These are phyloP conservation scores for Curvularia hawaiiensis DNA, from an alignment of 2,329 filamentous ascomycete species.

Conservation along the genomic window DNA sequence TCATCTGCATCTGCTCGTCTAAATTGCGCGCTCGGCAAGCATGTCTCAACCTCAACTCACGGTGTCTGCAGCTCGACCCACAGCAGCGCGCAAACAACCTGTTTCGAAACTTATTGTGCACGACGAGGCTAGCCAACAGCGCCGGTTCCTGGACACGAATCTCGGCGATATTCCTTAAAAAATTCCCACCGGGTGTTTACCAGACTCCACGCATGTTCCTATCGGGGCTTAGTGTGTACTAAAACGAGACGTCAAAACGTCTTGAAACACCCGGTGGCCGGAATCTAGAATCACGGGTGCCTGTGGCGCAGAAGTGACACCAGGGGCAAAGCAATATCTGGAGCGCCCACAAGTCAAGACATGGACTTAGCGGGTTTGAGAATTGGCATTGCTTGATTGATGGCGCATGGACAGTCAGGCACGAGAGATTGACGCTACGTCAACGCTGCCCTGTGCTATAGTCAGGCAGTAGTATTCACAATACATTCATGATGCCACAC, in stretches of 20 bases:
- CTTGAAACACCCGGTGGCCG: conserved; percentile 15
- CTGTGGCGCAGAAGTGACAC: conserved; percentile 4
- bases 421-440: neutral
- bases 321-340: conserved; percentile 4
- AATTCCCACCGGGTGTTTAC: conserved; percentile 17
- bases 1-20: neutral
- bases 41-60: neutral
- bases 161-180: conserved; percentile 8
- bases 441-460: neutral
- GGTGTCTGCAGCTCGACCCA: neutral
- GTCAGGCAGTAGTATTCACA: neutral
- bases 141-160: conserved; percentile 8
- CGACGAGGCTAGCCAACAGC: neutral
- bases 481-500: neutral
- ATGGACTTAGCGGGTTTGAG: conserved; percentile 6
- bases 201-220: conserved; percentile 2
- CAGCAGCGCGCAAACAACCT: neutral
- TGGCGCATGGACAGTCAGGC: conserved; percentile 3
- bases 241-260: neutral
- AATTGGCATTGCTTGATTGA: conserved; percentile 10
- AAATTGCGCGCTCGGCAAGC: neutral
- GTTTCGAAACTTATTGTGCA: neutral
- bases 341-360: conserved; percentile 1
- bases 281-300: conserved; percentile 9
- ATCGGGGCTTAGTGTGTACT: conserved; percentile 1